Evolutionary conservation across 345 rosid species (phyloP).

Genomic region (Linum trigynum): DNA sequence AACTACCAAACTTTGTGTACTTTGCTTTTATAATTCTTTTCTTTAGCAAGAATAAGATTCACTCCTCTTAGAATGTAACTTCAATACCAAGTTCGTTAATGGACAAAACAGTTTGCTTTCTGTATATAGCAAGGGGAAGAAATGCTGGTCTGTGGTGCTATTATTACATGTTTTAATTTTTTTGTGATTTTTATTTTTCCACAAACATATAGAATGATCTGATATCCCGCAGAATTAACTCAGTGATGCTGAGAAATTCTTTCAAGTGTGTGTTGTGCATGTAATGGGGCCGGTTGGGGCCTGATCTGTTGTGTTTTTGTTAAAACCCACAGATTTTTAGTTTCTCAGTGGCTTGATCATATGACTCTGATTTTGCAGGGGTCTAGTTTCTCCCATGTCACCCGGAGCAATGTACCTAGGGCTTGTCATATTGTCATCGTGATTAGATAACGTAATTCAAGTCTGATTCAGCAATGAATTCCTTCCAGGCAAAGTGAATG

Average conservation of each 20-base stretch:
- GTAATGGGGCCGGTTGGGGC: slow-evolving; percentile 2
- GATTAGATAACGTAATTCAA: too few species aligned
- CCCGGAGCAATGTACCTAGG: slow-evolving; percentile 2
- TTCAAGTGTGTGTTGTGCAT: neutral
- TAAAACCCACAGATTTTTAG: too few species aligned
- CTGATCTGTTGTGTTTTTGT: neutral
- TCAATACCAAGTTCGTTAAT: slow-evolving; percentile 2
- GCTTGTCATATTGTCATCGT: slow-evolving; percentile 1
- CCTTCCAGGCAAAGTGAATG: too few species aligned
- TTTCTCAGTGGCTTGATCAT: neutral
- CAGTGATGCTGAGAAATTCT: slow-evolving; percentile 13
- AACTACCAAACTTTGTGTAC: slow-evolving; percentile 15
- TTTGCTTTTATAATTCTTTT: slow-evolving; percentile 18
- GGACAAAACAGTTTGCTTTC: slow-evolving; percentile 21
- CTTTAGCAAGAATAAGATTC: neutral
- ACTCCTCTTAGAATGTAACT: neutral
- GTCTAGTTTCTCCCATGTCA: neutral
- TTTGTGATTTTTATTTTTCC: neutral
- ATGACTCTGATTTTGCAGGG: slow-evolving; percentile 1
- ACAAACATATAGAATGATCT: slow-evolving; percentile 3
- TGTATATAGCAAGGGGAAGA: slow-evolving; percentile 11
- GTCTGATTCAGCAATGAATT: too few species aligned
- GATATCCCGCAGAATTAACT: slow-evolving; percentile 14
- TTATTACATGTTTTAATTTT: neutral
- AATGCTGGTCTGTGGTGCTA: neutral